Evolutionary conservation across 2,329 filamentous ascomycete species (phyloP).

Genomic region (Exophiala aquamarina): DNA sequence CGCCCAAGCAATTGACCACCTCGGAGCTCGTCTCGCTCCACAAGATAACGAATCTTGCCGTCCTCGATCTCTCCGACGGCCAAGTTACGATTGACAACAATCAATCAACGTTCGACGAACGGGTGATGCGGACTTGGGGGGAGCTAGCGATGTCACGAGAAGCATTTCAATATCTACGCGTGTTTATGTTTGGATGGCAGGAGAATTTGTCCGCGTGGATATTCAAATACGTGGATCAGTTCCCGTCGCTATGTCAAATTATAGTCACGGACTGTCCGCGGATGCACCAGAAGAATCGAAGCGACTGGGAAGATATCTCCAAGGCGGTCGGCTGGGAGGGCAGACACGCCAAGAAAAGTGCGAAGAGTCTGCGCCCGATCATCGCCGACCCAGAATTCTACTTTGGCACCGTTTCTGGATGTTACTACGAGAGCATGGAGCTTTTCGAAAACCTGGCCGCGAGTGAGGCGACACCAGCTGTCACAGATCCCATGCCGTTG

Average conservation of each 20-base stretch:
- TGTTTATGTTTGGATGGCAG: slow-evolving; percentile 38
- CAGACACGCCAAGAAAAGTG: slow-evolving; percentile 26
- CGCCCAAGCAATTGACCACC: slow-evolving; percentile 31
- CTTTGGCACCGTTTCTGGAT: slow-evolving; percentile 21
- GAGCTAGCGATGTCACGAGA: slow-evolving; percentile 34
- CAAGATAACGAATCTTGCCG: slow-evolving; percentile 40
- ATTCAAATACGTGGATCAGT: slow-evolving; percentile 35
- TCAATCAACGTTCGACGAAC: slow-evolving; percentile 35
- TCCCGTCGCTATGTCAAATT: slow-evolving; percentile 39
- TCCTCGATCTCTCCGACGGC: slow-evolving; percentile 34
- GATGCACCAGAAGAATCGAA: slow-evolving; percentile 28
- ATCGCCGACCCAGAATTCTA: slow-evolving; percentile 30
- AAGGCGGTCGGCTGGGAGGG: slow-evolving; percentile 33
- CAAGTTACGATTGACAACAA: slow-evolving; percentile 17
- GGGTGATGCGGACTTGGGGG: slow-evolving; percentile 42
- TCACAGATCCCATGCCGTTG: slow-evolving; percentile 17
- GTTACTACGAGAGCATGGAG: slow-evolving; percentile 23
- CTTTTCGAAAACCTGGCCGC: slow-evolving; percentile 12
- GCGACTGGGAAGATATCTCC: slow-evolving; percentile 25
- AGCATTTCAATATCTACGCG: slow-evolving; percentile 39
- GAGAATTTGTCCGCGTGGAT: slow-evolving; percentile 31
- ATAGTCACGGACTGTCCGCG: slow-evolving; percentile 35
- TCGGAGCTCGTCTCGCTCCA: slow-evolving; percentile 40
- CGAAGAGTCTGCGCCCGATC: slow-evolving; percentile 32
- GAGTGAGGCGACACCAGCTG: slow-evolving; percentile 8